phyloP scores from a whole-genome alignment of 2,329 filamentous ascomycete genomes.

The Aspergillus sclerotialis region DNA sequence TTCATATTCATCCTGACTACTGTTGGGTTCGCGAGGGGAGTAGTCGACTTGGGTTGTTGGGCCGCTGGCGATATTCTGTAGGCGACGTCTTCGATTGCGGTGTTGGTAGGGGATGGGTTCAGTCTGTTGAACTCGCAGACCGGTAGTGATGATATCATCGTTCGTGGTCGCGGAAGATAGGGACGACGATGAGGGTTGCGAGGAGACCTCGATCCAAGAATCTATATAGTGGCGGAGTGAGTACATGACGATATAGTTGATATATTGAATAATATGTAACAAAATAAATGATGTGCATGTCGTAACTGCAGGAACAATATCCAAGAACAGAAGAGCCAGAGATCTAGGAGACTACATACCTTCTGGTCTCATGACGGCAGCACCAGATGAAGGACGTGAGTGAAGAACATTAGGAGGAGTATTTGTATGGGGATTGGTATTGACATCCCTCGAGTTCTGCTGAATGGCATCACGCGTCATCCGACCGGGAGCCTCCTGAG shows the following conservation, averaged over 20 bases:
- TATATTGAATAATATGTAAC: constrained; percentile 6
- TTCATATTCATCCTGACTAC: constrained; percentile 91
- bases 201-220: constrained; percentile 93
- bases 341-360: constrained; percentile 27
- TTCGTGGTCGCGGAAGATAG: constrained; percentile 64
- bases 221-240: constrained; percentile 55
- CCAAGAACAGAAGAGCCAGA: constrained; percentile 3
- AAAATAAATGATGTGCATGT: constrained; percentile 12
- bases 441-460: constrained; percentile 23
- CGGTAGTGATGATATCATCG: constrained; percentile 87
- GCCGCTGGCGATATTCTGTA: constrained; percentile 27
- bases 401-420: constrained; percentile 22
- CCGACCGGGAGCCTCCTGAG: constrained; percentile 22
- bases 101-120: constrained; percentile 45
- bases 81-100: constrained; percentile 48
- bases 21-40: constrained; percentile 44
- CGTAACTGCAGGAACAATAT: constrained; percentile 7
- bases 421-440: too few relatives aligned
- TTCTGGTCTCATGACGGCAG: constrained; percentile 34
- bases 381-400: constrained; percentile 29
- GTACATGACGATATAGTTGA: constrained; percentile 26
- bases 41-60: constrained; percentile 35
- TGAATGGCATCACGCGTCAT: constrained; percentile 28
- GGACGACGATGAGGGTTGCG: constrained; percentile 88
- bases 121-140: constrained; percentile 65